Conservation (phyloP, 371 early-diverging fungal species). For the Vairimorpha ceranae region DNA sequence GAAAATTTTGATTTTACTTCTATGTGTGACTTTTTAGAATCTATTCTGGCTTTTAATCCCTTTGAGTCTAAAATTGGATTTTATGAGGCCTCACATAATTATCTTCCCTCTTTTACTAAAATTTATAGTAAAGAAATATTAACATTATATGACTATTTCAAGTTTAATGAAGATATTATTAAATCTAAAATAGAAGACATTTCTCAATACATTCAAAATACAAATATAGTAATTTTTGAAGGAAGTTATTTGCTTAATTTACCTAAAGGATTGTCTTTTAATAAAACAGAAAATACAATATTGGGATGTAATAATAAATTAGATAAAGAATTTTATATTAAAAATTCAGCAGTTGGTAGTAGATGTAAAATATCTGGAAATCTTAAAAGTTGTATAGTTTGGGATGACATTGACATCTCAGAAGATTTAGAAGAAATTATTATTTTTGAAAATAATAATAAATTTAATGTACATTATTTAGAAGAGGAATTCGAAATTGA, state of each 20-base stretch:
- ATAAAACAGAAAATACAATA: conserved; percentile 28
- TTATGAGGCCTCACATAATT: background rate
- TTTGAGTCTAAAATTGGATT: conserved; percentile 39
- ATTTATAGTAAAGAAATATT: conserved; percentile 47
- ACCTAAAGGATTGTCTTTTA: conserved; percentile 3
- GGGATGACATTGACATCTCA: conserved; percentile 32
- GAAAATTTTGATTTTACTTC: conserved; percentile 53
- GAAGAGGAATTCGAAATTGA: conserved; percentile 13
- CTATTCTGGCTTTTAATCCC: conserved; percentile 36
- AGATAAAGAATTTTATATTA: conserved; percentile 5
- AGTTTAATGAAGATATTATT: conserved; percentile 38
- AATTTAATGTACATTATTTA: conserved; percentile 1
- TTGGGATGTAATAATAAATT: conserved; percentile 30
- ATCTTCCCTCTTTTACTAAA: background rate
- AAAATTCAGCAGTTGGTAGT: conserved; percentile 24
- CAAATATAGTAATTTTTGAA: conserved; percentile 1
- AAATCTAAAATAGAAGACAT: conserved; percentile 16
- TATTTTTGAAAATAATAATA: conserved; percentile 5
- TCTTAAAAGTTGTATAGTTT: conserved; percentile 35
- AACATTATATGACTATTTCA: conserved; percentile 49
- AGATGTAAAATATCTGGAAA: conserved; percentile 35
- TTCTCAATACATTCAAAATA: background rate
- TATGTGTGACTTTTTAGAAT: conserved; percentile 40
- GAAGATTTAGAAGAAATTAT: conserved; percentile 25
- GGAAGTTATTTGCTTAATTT: conserved; percentile 25